Conservation (phyloP, 1,139 yeast genomes). For the Hanseniaspora sp. region DNA sequence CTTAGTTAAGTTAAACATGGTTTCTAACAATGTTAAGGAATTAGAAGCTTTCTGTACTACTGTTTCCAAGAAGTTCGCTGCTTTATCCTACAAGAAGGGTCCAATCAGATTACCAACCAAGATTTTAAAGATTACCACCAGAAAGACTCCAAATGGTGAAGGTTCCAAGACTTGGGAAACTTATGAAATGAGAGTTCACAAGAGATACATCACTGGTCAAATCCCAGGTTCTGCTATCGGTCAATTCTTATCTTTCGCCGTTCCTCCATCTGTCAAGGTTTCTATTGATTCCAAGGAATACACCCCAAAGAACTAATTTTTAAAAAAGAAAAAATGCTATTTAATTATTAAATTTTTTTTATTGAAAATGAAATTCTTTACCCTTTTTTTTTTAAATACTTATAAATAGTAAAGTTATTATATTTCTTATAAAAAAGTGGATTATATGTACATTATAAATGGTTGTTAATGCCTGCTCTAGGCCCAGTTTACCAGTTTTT, state of each 20-base stretch:
- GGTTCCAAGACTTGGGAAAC: constrained; percentile 99
- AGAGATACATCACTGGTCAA: constrained; percentile 97
- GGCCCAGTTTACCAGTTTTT: constrained; percentile 8
- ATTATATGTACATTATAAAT: not conserved
- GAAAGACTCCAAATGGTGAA: constrained; percentile 99
- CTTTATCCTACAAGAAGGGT: constrained; percentile 55
- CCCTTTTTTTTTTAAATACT: not conserved
- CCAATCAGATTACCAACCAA: constrained; percentile 99
- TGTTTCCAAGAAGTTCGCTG: constrained; percentile 62
- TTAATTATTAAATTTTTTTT: not conserved
- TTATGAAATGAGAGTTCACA: constrained; percentile 99
- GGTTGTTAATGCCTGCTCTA: constrained; percentile 7
- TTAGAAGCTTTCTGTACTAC: constrained; percentile 86
- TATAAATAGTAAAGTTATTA: no score
- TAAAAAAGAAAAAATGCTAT: no score
- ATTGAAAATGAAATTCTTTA: not conserved
- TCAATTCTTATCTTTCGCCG: constrained; percentile 13
- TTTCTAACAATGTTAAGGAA: constrained; percentile 98
- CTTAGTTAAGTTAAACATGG: constrained; percentile 98
- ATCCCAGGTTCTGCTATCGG: constrained; percentile 68
- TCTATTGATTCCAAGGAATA: constrained; percentile 15
- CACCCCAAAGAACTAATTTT: constrained; percentile 2
- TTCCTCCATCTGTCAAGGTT: constrained; percentile 15
- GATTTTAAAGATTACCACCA: constrained; percentile 96
- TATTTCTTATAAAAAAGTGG: not conserved